phyloP scores from a whole-genome alignment of 495 filamentous ascomycete species.

The Xylaria palmicola region DNA sequence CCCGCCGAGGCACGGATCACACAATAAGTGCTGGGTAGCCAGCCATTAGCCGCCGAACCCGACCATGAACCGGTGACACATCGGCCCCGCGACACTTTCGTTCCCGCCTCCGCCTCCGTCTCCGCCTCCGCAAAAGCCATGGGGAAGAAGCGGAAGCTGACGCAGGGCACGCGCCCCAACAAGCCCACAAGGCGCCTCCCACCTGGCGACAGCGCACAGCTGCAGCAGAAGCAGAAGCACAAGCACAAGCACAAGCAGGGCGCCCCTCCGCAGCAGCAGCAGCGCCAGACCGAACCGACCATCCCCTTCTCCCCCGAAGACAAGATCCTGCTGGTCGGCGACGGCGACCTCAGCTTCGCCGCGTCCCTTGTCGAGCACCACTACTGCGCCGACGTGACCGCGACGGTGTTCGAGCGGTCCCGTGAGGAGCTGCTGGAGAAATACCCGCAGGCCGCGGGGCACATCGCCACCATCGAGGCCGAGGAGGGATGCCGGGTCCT shows the following conservation, averaged over 20 bases:
- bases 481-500: constrained; percentile 50
- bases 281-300: constrained; percentile 48
- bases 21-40: too few species aligned
- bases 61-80: constrained; percentile 24
- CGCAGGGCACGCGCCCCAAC: constrained; percentile 20
- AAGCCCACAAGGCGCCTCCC: constrained; percentile 19
- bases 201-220: constrained; percentile 9
- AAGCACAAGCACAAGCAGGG: constrained; percentile 18
- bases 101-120: constrained; percentile 4
- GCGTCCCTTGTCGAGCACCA: constrained; percentile 71
- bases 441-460: constrained; percentile 70
- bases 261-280: constrained; percentile 16
- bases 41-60: neutral
- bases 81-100: neutral
- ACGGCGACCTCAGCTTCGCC: constrained; percentile 93
- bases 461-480: constrained; percentile 55
- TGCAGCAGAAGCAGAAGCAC: constrained; percentile 19
- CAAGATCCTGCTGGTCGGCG: constrained; percentile 80
- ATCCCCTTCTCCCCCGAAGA: constrained; percentile 74
- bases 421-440: constrained; percentile 57
- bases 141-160: constrained; percentile 38
- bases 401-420: constrained; percentile 49
- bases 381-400: constrained; percentile 61
- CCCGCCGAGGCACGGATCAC: too few species aligned
- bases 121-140: constrained; percentile 24